A percentile compares a stretch with the other conserved stretches of the same genome.
phyloP scores from a whole-genome alignment of 768 basidiomycete species.

The Suillus variegatus region DNA sequence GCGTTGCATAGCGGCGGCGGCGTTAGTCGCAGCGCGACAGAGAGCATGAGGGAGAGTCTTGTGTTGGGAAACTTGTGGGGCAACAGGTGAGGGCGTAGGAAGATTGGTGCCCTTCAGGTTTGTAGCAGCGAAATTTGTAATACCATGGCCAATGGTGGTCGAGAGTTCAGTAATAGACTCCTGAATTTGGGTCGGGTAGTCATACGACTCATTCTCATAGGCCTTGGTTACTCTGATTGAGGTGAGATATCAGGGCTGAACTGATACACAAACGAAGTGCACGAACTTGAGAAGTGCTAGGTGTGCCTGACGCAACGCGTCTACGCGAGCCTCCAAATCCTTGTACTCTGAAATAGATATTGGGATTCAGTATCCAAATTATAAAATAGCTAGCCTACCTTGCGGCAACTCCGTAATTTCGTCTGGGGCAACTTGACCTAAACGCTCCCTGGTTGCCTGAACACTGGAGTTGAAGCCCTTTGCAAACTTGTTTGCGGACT shows the following conservation, averaged over 20 bases:
- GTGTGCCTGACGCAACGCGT: conserved; percentile 84
- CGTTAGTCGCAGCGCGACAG: conserved; percentile 72
- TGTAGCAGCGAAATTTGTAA: conserved; percentile 83
- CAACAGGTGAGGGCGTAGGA: conserved; percentile 63
- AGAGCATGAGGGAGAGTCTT: conserved; percentile 98
- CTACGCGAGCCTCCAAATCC: conserved; percentile 92
- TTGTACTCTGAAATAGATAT: conserved; percentile 75
- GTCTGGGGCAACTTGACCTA: conserved; percentile 88
- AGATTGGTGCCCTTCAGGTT: conserved; percentile 90
- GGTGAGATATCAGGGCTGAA: neutral
- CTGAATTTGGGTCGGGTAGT: conserved; percentile 88
- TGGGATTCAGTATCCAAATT: neutral
- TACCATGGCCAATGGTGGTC: conserved; percentile 66
- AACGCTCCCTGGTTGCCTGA: conserved; percentile 83
- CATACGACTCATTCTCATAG: conserved; percentile 85
- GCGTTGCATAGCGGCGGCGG: conserved; percentile 47
- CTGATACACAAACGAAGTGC: conserved; percentile 1
- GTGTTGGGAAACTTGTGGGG: conserved; percentile 64
- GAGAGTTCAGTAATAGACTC: conserved; percentile 77
- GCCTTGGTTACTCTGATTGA: conserved; percentile 75
- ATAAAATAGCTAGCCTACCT: conserved; percentile 44
- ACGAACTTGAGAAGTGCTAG: conserved; percentile 70
- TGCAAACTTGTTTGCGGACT: conserved; percentile 72
- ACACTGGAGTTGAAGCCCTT: conserved; percentile 83
- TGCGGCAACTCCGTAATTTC: conserved; percentile 95